A percentile compares a stretch with the other conserved stretches of the same genome.
phyloP scores from a whole-genome alignment of 768 basidiomycete species.

The Suillus placidus region DNA sequence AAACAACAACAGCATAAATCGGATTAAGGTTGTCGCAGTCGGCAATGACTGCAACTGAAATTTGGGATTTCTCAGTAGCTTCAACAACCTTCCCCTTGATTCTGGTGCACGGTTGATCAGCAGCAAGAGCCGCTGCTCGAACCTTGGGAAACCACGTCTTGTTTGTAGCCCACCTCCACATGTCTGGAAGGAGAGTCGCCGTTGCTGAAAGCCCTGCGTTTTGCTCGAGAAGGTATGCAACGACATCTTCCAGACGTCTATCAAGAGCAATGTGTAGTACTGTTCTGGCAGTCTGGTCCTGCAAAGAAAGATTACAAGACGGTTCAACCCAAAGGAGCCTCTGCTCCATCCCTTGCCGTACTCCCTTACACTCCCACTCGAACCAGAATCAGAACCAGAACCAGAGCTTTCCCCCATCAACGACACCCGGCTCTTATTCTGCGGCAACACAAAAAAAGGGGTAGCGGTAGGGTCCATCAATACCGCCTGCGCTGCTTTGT shows the following conservation, averaged over 20 bases:
- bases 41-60: not conserved
- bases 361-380: not conserved
- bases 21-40: no score
- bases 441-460: constrained; percentile 5
- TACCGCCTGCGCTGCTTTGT: no score
- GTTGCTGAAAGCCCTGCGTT: not conserved
- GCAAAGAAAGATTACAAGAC: not conserved
- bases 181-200: not conserved
- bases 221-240: not conserved
- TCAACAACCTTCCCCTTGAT: no score
- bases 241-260: not conserved
- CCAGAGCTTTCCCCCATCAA: not conserved
- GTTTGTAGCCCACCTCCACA: not conserved
- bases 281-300: not conserved
- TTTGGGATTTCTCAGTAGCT: no score
- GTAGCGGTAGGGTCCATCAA: not conserved
- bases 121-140: no score
- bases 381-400: not conserved
- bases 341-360: not conserved
- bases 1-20: no score
- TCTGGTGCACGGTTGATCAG: no score
- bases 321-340: not conserved
- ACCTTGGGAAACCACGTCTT: not conserved
- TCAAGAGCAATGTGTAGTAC: not conserved
- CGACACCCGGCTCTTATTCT: constrained; percentile 5